Base-by-base conservation (phyloP, 2,329 filamentous ascomycete species). In the Curvularia hawaiiensis region DNA sequence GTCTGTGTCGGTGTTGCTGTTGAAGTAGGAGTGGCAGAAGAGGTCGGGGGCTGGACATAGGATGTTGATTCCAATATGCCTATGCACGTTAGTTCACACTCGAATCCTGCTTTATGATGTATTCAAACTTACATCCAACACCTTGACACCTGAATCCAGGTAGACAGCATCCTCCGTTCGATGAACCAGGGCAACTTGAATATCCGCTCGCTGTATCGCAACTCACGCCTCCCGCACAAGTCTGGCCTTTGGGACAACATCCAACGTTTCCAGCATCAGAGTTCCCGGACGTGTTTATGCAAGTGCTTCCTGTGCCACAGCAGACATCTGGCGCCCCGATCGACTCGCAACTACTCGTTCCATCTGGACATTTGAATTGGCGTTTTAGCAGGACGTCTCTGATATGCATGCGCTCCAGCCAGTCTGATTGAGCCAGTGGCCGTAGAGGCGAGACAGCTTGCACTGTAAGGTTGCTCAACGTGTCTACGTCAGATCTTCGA, bases 141-240 rank as follows among this genome's bases (percentile, higher is more conserved):
- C 87, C 87, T 56, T 85, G 80, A 66, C 90, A 94, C 1, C 84
- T 80, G 68, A 86, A 92, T 4, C 89, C 89, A 0, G 86, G 80
- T 11, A 92, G 86, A 71, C 90, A 94, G 70, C 90, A 94, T 2
- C 90, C 90, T 14, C 90, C 90, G 3, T 90, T 90, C 0, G 88
- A 73, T 33, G 83, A 82, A 8, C 84, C 80, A 0, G 87, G 80
- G 70, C 90, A 94, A 48, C 85, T 84, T 11, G 84, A 84, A 58
- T 89, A 87, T 40, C 84, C 87, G 4, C 79, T 77, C 2, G 81
- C 80, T 3, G 73, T 78, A 60, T 82, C 75, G 62, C 90, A 93
- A 0, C 82, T 84, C 6, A 93, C 85, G 1, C 78, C 77, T 10
- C 88, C 88, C 3, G 82, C 83, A 72, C 90, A 94, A 6, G 74